Evolutionary conservation across 83 land plant species (phyloP).

Genomic region (Thuja plicata): DNA sequence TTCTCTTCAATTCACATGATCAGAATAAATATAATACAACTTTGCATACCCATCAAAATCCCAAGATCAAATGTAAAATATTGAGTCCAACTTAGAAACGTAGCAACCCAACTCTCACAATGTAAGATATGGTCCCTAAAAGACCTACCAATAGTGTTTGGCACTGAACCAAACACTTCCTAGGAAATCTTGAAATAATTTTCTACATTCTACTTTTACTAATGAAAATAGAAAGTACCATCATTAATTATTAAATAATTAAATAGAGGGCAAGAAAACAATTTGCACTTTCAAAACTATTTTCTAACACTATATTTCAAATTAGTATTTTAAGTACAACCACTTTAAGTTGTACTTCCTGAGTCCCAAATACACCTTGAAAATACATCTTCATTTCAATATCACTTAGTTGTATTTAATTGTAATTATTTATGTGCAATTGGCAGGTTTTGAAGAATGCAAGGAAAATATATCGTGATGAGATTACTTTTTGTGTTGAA

Average conservation of each 20-base stretch:
- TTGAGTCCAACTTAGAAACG: background rate
- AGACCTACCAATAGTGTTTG: background rate
- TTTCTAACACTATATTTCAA: background rate
- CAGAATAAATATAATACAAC: background rate
- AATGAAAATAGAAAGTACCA: background rate
- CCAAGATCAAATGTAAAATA: background rate
- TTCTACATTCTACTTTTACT: no score
- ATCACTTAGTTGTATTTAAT: no score
- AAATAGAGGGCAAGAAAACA: background rate
- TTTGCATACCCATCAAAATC: background rate
- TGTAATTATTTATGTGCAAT: background rate
- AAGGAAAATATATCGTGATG: conserved; percentile 48
- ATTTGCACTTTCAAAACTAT: background rate
- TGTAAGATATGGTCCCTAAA: background rate
- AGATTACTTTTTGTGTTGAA: conserved; percentile 39
- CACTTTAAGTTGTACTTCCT: background rate
- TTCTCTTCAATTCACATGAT: background rate
- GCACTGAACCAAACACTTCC: background rate
- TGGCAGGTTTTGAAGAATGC: conserved; percentile 52
- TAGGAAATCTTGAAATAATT: no score
- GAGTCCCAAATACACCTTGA: background rate
- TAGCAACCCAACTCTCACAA: background rate
- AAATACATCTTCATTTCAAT: no score
- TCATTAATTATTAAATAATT: background rate
- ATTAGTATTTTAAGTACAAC: background rate